Conservation (phyloP, 768 basidiomycete genomes). For the Psilocybe azurescens region DNA sequence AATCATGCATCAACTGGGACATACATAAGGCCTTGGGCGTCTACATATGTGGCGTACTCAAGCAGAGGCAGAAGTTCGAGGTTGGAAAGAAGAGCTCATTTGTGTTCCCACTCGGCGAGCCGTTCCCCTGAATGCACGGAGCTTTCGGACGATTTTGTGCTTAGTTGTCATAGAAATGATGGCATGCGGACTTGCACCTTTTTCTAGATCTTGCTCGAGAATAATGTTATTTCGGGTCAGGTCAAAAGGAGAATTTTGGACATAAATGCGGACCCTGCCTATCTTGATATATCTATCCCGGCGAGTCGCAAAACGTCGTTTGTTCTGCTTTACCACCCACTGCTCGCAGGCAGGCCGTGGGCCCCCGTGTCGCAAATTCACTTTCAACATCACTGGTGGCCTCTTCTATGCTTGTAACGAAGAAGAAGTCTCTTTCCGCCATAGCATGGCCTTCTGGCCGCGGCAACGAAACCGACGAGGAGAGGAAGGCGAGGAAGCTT, state of each 20-base stretch:
- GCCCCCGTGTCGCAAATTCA: background rate
- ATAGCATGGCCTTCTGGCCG: constrained; percentile 34
- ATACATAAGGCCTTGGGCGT: background rate
- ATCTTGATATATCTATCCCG: constrained; percentile 23
- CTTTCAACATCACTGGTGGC: background rate
- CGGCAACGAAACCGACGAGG: constrained; percentile 45
- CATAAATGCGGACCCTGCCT: constrained; percentile 19
- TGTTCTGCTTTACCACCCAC: background rate
- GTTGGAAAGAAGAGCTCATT: background rate
- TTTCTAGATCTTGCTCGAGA: constrained; percentile 8
- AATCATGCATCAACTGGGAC: background rate
- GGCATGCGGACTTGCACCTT: constrained; percentile 10
- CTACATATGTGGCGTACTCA: background rate
- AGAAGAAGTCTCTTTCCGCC: constrained; percentile 13
- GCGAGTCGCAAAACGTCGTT: constrained; percentile 2
- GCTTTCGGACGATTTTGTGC: constrained; percentile 6
- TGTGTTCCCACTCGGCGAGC: background rate
- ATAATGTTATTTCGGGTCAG: constrained; percentile 9
- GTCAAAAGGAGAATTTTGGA: constrained; percentile 11
- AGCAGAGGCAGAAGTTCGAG: background rate
- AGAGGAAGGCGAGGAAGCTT: constrained; percentile 43
- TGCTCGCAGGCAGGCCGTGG: constrained; percentile 5
- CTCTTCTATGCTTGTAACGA: constrained; percentile 11
- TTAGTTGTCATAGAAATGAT: constrained; percentile 17
- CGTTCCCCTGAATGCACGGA: constrained; percentile 2